phyloP scores from a whole-genome alignment of 2,329 filamentous ascomycete species.

The Aspergillus glaucus region DNA sequence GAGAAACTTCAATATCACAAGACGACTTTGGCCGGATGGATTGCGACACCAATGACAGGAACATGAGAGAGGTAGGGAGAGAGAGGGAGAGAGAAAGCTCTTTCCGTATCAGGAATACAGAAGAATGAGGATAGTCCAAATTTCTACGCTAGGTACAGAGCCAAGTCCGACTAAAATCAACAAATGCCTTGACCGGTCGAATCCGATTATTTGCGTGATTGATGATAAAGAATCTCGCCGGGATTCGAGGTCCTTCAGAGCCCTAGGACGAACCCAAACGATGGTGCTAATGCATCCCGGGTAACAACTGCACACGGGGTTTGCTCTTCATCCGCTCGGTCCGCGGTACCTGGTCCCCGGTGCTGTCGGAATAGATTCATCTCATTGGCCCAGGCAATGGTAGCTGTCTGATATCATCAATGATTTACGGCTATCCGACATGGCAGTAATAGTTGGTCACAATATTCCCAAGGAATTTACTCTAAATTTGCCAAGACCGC shows the following conservation, averaged over 20 bases:
- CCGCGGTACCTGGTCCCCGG: too few species aligned
- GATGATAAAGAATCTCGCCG: neutral
- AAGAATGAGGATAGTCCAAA: neutral
- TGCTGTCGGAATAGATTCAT: too few species aligned
- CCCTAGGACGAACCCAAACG: neutral
- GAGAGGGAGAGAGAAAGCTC: neutral
- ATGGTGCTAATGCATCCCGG: neutral
- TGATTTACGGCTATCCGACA: too few species aligned
- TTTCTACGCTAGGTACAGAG: neutral
- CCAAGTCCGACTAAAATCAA: neutral
- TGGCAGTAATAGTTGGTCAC: too few species aligned
- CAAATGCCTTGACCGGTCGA: neutral
- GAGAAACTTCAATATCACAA: constrained; percentile 4
- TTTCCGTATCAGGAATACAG: neutral
- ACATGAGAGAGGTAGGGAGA: too few species aligned
- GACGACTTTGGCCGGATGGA: constrained; percentile 8
- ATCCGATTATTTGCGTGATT: neutral
- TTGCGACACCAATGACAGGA: constrained; percentile 3
- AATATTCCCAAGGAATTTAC: too few species aligned
- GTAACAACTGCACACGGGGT: neutral
- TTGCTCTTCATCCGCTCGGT: neutral
- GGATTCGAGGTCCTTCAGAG: neutral
- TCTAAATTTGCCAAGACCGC: too few species aligned
- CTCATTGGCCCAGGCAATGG: too few species aligned
- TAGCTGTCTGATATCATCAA: too few species aligned